Evolutionary conservation across 169 alveolate genomes (phyloP).

Genomic region (Cryptosporidium sp.): DNA sequence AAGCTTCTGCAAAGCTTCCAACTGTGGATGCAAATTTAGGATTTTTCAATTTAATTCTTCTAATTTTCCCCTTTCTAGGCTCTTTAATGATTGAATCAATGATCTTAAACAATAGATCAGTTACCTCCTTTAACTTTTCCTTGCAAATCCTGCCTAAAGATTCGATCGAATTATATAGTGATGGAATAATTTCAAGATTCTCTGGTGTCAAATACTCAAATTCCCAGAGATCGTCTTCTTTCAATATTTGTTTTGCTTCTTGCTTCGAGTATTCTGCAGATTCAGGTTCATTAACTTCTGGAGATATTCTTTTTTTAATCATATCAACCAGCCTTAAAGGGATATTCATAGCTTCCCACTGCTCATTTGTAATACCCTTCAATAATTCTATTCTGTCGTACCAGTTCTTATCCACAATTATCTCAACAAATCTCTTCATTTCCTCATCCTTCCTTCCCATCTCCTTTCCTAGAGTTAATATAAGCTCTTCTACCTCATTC

Average conservation of each 20-base stretch:
- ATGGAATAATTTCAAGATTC: constrained; percentile 30
- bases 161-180: constrained; percentile 36
- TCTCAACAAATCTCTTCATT: constrained; percentile 43
- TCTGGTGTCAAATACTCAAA: constrained; percentile 60
- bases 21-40: constrained; percentile 49
- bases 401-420: constrained; percentile 64
- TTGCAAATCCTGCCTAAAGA: background rate
- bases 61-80: constrained; percentile 44
- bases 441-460: constrained; percentile 49
- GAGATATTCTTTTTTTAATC: background rate
- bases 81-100: constrained; percentile 48
- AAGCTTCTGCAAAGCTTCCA: constrained; percentile 35
- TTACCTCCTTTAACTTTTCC: constrained; percentile 10
- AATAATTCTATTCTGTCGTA: constrained; percentile 42
- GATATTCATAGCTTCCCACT: constrained; percentile 61
- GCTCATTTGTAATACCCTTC: constrained; percentile 27
- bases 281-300: background rate
- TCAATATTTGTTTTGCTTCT: background rate
- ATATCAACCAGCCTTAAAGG: constrained; percentile 51
- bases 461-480: constrained; percentile 33
- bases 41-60: constrained; percentile 54
- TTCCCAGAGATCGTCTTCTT: constrained; percentile 32
- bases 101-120: constrained; percentile 23
- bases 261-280: background rate
- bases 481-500: constrained; percentile 39